These are phyloP conservation scores for Datisca glomerata DNA, from an alignment of 306 rosid species.

Conservation along the genomic window DNA sequence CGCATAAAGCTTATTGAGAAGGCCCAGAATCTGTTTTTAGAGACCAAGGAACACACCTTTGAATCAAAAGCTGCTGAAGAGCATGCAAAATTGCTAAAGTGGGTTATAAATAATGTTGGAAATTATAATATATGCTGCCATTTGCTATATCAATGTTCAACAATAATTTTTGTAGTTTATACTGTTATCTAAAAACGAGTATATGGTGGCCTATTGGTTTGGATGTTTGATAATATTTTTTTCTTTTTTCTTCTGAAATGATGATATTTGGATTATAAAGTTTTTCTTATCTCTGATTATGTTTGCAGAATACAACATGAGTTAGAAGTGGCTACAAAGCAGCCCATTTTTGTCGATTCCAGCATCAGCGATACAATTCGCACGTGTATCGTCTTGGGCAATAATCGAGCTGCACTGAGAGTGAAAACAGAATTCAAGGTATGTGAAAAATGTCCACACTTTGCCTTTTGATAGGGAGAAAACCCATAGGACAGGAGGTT, in stretches of 20 bases:
- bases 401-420: conserved; percentile 80
- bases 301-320: conserved; percentile 75
- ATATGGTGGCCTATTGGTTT: not conserved
- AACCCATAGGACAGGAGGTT: no score
- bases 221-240: no score
- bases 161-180: no score
- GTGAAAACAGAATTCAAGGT: conserved; percentile 97
- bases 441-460: conserved; percentile 10
- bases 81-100: conserved; percentile 89
- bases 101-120: conserved; percentile 14
- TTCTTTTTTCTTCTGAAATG: no score
- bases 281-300: conserved; percentile 1
- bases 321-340: conserved; percentile 84
- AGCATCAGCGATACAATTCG: conserved; percentile 94
- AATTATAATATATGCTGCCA: not conserved
- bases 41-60: conserved; percentile 81
- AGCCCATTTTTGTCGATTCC: conserved; percentile 94
- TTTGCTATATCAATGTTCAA: conserved; percentile 1
- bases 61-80: conserved; percentile 96
- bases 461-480: not conserved
- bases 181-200: not conserved
- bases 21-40: conserved; percentile 60
- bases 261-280: not conserved
- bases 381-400: conserved; percentile 95
- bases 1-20: conserved; percentile 80